Conservation (phyloP, 2,329 filamentous ascomycete genomes). For the Paraphoma sp. region DNA sequence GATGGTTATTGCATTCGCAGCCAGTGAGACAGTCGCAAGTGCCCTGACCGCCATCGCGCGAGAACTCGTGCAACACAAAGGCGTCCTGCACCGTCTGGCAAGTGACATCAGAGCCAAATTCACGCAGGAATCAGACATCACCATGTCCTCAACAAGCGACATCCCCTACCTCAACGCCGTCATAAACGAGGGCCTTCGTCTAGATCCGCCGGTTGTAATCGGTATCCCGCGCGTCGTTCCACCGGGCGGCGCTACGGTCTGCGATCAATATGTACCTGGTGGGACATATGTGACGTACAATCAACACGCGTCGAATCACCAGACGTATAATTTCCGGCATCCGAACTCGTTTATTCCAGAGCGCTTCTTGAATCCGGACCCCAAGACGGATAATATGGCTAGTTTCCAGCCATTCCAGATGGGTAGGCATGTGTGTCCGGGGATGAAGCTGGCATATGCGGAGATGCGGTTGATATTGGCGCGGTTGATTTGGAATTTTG, state of each 20-base stretch:
- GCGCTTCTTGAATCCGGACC: conserved; percentile 31
- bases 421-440: conserved; percentile 38
- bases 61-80: conserved; percentile 39
- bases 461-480: conserved; percentile 48
- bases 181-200: conserved; percentile 48
- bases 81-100: conserved; percentile 29
- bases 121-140: conserved; percentile 30
- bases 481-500: conserved; percentile 50
- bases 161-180: conserved; percentile 39
- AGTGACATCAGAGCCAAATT: conserved; percentile 34
- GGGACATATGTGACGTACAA: conserved; percentile 40
- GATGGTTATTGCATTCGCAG: conserved; percentile 49
- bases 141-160: conserved; percentile 18
- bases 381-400: conserved; percentile 27
- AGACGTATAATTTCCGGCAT: conserved; percentile 32
- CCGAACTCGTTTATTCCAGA: conserved; percentile 45
- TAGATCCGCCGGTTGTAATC: conserved; percentile 27
- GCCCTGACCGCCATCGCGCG: conserved; percentile 45
- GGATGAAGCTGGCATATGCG: conserved; percentile 35
- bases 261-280: conserved; percentile 27
- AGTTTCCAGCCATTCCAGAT: conserved; percentile 34
- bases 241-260: conserved; percentile 27
- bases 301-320: conserved; percentile 35
- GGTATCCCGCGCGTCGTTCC: conserved; percentile 30
- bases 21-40: conserved; percentile 53